Evolutionary conservation across 345 rosid species (phyloP).

Genomic region (Salix udensis): DNA sequence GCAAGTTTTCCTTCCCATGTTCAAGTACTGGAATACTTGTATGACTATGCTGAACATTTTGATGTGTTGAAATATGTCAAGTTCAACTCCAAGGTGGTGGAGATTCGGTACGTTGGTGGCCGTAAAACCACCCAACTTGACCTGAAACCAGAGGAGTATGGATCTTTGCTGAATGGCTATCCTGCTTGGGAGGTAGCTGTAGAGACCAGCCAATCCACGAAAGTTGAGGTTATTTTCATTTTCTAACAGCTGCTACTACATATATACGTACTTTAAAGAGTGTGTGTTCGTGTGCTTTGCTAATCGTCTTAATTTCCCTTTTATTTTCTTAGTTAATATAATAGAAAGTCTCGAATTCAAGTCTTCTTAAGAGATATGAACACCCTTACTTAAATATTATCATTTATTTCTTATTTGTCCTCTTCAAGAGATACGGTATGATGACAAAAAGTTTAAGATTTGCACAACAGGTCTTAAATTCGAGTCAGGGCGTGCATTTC

Average conservation of each 20-base stretch:
- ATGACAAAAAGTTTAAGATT: rapidly evolving
- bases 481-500: rapidly evolving
- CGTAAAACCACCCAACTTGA: background rate
- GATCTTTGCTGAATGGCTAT: constrained; percentile 22
- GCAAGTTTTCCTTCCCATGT: constrained; percentile 34
- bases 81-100: constrained; percentile 39
- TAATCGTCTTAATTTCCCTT: background rate
- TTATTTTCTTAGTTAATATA: too few relatives aligned
- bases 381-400: too few relatives aligned
- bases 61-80: constrained; percentile 38
- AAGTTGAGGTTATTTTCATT: constrained; percentile 22
- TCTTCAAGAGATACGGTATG: too few relatives aligned
- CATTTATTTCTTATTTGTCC: too few relatives aligned
- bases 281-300: background rate
- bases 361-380: too few relatives aligned
- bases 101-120: constrained; percentile 24
- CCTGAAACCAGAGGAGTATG: constrained; percentile 17
- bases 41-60: constrained; percentile 35
- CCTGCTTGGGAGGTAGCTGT: constrained; percentile 49
- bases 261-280: too few relatives aligned
- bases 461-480: rapidly evolving
- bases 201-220: constrained; percentile 14
- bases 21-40: constrained; percentile 38
- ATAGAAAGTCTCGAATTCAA: too few relatives aligned
- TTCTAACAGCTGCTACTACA: background rate